Conservation (phyloP, 2,329 filamentous ascomycete species). For the Ustulina deusta region DNA sequence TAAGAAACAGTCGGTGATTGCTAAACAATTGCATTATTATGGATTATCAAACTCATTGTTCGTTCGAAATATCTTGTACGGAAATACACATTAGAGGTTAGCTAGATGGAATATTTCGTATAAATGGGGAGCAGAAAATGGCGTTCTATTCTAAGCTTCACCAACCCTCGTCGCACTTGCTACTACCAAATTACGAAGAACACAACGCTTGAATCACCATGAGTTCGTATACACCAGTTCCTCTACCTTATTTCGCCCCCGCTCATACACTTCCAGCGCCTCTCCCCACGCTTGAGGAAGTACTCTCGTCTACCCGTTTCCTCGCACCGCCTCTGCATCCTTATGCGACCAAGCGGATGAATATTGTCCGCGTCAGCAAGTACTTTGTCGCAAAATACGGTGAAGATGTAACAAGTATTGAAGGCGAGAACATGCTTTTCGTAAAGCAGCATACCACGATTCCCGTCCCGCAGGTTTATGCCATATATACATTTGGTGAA, state of each 20-base stretch:
- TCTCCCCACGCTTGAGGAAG: conserved; percentile 19
- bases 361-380: conserved; percentile 15
- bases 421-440: conserved; percentile 36
- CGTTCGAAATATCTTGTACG: too few species aligned
- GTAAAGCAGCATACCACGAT: conserved; percentile 19
- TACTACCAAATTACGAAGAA: not conserved
- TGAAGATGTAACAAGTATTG: not conserved
- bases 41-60: too few species aligned
- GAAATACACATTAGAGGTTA: too few species aligned
- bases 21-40: too few species aligned
- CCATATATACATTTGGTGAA: conserved; percentile 14
- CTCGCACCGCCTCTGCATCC: not conserved
- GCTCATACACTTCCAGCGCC: conserved; percentile 9
- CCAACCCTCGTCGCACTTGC: not conserved
- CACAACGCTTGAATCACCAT: conserved; percentile 7
- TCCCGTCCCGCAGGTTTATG: conserved; percentile 30
- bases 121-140: too few species aligned
- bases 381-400: conserved; percentile 32
- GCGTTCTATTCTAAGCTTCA: too few species aligned
- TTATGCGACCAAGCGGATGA: not conserved
- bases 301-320: not conserved
- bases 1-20: too few species aligned
- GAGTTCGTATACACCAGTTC: conserved; percentile 22
- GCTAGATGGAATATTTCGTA: too few species aligned
- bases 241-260: conserved; percentile 30